phyloP scores from a whole-genome alignment of 2,329 filamentous ascomycete species.

The Neofusicoccum cordaticola region DNA sequence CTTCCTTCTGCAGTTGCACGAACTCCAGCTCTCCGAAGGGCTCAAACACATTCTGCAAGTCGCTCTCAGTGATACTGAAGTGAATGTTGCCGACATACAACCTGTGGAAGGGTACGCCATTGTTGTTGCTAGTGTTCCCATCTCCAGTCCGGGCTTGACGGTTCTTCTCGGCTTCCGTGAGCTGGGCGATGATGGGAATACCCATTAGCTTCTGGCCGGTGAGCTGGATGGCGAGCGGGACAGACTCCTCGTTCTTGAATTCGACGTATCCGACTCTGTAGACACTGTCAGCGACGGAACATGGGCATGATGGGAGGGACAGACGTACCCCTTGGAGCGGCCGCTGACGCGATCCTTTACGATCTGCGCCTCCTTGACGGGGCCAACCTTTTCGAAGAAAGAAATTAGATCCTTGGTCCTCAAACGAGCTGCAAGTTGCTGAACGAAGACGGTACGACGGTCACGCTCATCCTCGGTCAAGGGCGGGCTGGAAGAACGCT shows the following conservation, averaged over 20 bases:
- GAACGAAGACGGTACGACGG: constrained; percentile 94
- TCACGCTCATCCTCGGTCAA: constrained; percentile 90
- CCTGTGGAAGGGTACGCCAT: constrained; percentile 91
- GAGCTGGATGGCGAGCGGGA: constrained; percentile 90
- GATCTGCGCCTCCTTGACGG: constrained; percentile 96
- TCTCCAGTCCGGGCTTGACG: constrained; percentile 87
- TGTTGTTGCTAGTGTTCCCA: constrained; percentile 62
- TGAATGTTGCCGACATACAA: constrained; percentile 99
- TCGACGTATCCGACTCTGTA: constrained; percentile 95
- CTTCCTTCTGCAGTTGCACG: constrained; percentile 95
- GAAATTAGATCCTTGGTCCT: constrained; percentile 87
- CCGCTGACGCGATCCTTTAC: constrained; percentile 97
- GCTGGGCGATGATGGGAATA: constrained; percentile 96
- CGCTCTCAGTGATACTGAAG: constrained; percentile 96
- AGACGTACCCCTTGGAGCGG: constrained; percentile 87
- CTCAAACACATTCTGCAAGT: constrained; percentile 94
- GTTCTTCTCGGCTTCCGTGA: constrained; percentile 99
- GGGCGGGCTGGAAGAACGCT: constrained; percentile 55
- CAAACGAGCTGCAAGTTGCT: constrained; percentile 92
- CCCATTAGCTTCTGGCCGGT: constrained; percentile 98
- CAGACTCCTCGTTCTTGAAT: constrained; percentile 94
- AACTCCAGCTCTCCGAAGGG: constrained; percentile 98
- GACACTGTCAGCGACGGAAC: constrained; percentile 36
- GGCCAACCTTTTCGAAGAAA: constrained; percentile 93
- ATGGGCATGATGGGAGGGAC: neutral